Evolutionary conservation across 129 eudicot species (phyloP), one percentile per base, ranked within the genome.

Genomic region (Flaveria sonorensis): DNA sequence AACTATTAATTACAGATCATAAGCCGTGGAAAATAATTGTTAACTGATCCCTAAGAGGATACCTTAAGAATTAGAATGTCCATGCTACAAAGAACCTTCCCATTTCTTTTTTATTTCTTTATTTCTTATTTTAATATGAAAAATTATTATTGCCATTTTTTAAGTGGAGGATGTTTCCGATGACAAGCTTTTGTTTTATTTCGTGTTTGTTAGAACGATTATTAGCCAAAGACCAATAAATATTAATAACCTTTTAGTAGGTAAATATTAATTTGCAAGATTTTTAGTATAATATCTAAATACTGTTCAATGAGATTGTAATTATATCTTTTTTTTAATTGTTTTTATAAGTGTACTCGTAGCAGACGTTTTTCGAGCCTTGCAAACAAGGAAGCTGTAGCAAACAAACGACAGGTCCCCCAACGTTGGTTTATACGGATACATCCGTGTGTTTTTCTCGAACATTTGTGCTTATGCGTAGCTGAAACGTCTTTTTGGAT

Each of bases 21-120:
- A 80, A 80, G 66, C 68, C 52, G 16, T 0, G 55, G 84, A 80
- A 43, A 80, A 43, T 74, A 74, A 67, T 80, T 80, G 64, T 80
- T 80, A 74, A 80, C 84, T 74, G 84, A 80, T 80, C 84, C 84
- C 84, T 74, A 80, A 73, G 84, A 80, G 70, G 84, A 80, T 80
- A 55, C 75, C 64, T 55, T 66, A 45, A 80, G 84, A 74, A 80
- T 80, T 74, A 80, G 84, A 80, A 80, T 80, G 84, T 80, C 79
- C 55, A 80, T 74, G 79, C 56, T 67, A 80, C 46, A 80, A 73
- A 80, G 76, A 73, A 80, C 84, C 80, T 74, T 74, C 80, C 53
- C 70, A 66, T 78, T 12, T 78, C 39, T 60, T 50, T 14, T 21
- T 45, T 23, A 7, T 53, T 68, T 51, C 2, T n/a, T 53, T 42